A percentile compares a stretch with the other conserved stretches of the same genome.
Conservation (phyloP, 225 moss, liverwort and hornwort genomes). For the Takakia lepidozioides region DNA sequence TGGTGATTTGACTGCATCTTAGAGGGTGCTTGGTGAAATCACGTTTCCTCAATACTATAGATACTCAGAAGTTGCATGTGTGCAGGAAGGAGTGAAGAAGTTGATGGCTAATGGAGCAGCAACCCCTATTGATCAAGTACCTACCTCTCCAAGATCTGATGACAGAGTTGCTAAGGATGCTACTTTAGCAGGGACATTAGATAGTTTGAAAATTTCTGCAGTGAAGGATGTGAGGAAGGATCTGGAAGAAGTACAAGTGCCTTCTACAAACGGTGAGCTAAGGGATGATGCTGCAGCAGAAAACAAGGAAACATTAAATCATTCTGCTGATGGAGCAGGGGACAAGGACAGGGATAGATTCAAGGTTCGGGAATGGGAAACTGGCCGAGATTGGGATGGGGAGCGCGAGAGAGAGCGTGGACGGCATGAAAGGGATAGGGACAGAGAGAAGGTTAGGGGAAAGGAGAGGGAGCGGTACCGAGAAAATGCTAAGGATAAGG, state of each 20-base stretch:
- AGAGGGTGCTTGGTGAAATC: too few species aligned
- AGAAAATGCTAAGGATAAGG: slow-evolving; percentile 61
- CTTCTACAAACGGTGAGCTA: slow-evolving; percentile 74
- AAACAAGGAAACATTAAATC: slow-evolving; percentile 59
- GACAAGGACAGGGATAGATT: slow-evolving; percentile 68
- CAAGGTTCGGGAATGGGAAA: slow-evolving; percentile 46
- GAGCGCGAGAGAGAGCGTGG: slow-evolving; percentile 56
- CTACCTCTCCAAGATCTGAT: slow-evolving; percentile 29
- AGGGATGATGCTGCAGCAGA: slow-evolving; percentile 68
- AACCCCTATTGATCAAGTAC: slow-evolving; percentile 19
- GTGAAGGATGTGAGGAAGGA: slow-evolving; percentile 57
- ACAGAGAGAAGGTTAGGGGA: slow-evolving; percentile 71
- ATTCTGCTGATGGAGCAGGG: slow-evolving; percentile 59
- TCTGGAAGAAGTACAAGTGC: slow-evolving; percentile 59
- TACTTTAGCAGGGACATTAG: slow-evolving; percentile 20
- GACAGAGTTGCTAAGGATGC: slow-evolving; percentile 22
- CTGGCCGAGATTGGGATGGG: slow-evolving; percentile 66
- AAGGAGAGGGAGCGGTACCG: slow-evolving; percentile 73
- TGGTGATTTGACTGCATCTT: too few species aligned
- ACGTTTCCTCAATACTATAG: too few species aligned
- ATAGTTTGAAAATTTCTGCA: slow-evolving; percentile 38
- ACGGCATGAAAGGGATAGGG: slow-evolving; percentile 59
- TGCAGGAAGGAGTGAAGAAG: slow-evolving; percentile 80
- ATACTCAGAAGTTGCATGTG: background rate
- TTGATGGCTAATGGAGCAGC: slow-evolving; percentile 58